A percentile compares a stretch with the other conserved stretches of the same genome.
phyloP scores from a whole-genome alignment of 345 rosid genomes.

The Syzygium oleosum region DNA sequence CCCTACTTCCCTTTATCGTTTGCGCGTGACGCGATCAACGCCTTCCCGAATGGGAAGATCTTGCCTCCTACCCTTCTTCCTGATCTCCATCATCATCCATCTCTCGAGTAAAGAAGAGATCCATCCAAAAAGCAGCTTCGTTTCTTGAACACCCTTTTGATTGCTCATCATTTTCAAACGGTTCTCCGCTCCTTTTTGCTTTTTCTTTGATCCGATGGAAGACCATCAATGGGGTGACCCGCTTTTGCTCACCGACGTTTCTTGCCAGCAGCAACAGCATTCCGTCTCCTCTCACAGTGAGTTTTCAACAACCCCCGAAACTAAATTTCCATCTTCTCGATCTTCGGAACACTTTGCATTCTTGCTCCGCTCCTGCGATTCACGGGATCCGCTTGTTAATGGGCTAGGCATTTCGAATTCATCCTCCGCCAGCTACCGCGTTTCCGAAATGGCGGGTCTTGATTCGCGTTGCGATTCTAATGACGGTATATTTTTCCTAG shows the following conservation, averaged over 20 bases:
- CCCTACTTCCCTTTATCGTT: background rate
- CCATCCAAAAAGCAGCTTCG: background rate
- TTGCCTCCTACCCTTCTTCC: background rate
- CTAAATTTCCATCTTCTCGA: background rate
- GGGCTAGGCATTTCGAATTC: conserved; percentile 14
- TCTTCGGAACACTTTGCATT: background rate
- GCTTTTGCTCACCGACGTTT: conserved; percentile 37
- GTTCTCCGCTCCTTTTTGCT: background rate
- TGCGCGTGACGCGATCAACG: background rate
- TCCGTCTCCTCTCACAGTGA: conserved; percentile 23
- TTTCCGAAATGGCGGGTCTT: conserved; percentile 22
- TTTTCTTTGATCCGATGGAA: background rate
- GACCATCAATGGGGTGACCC: conserved; percentile 32
- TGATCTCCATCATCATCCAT: background rate
- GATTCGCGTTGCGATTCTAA: conserved; percentile 11
- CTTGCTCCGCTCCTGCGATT: background rate
- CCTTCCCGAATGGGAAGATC: background rate
- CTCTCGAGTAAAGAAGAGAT: background rate
- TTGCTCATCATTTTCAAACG: background rate
- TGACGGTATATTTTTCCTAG: conserved; percentile 8
- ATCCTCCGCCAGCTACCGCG: conserved; percentile 4
- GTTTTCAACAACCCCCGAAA: background rate
- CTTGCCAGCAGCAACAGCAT: conserved; percentile 11
- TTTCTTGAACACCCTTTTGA: background rate
- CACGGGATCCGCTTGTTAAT: background rate